These are phyloP conservation scores for Colletotrichum costaricense DNA, from an alignment of 2,329 filamentous ascomycete genomes.

Conservation along the genomic window DNA sequence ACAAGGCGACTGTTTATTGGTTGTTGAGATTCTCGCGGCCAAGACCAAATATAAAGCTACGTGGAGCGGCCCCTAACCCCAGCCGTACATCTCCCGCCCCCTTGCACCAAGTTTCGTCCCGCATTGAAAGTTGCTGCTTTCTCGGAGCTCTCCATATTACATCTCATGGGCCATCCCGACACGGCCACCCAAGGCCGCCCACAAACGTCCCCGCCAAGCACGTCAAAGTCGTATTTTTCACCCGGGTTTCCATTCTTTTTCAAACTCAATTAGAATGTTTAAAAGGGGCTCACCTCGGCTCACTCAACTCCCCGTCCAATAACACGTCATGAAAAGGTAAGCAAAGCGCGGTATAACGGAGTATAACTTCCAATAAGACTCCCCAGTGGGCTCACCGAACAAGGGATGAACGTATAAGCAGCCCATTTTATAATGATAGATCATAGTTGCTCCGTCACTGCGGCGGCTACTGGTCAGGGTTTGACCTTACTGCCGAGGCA, in stretches of 20 bases:
- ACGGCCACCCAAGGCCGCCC: not conserved
- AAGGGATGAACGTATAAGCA: not conserved
- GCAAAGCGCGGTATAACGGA: not conserved
- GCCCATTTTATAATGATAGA: not conserved
- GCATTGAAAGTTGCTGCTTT: not conserved
- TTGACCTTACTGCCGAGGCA: not conserved
- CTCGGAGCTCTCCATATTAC: not conserved
- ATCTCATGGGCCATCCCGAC: not conserved
- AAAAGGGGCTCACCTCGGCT: not conserved
- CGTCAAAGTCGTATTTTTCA: not conserved
- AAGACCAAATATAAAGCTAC: fast-evolving
- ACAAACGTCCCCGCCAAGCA: not conserved
- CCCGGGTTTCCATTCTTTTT: not conserved
- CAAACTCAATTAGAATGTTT: not conserved
- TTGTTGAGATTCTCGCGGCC: fast-evolving
- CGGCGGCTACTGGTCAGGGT: not conserved
- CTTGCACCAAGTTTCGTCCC: not conserved
- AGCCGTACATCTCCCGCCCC: not conserved
- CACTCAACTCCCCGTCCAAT: not conserved
- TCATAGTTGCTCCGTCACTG: not conserved
- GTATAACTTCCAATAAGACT: not conserved
- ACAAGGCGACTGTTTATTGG: slow-evolving; percentile 1
- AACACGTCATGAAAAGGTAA: not conserved
- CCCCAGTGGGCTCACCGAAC: not conserved
- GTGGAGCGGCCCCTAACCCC: not conserved